A percentile compares a stretch with the other conserved stretches of the same genome.
Conservation (phyloP, 148 eudicot genomes). For the Simmondsia chinensis region DNA sequence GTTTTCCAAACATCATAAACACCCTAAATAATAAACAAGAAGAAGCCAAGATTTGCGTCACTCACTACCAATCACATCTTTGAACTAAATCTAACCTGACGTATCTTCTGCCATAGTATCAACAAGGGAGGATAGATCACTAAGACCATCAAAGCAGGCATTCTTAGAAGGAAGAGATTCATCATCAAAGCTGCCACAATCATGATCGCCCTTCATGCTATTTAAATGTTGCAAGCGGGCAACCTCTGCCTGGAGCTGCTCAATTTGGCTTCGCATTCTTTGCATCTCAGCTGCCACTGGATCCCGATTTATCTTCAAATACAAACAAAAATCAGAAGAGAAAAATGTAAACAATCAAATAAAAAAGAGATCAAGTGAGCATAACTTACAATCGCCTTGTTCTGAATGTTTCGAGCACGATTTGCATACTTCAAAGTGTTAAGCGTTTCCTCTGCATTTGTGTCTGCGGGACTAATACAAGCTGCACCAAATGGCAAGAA, state of each 20-base stretch:
- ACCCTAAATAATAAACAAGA: no score
- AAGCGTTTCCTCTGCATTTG: constrained; percentile 92
- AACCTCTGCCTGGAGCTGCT: constrained; percentile 86
- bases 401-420: constrained; percentile 97
- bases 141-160: constrained; percentile 12
- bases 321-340: constrained; percentile 5
- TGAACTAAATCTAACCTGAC: constrained; percentile 16
- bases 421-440: constrained; percentile 97
- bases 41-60: not conserved
- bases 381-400: constrained; percentile 84
- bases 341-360: not conserved
- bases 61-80: not conserved
- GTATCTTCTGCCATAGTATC: constrained; percentile 27
- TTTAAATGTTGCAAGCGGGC: constrained; percentile 34
- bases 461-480: constrained; percentile 96
- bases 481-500: constrained; percentile 30
- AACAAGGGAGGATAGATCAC: constrained; percentile 32
- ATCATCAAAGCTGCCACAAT: constrained; percentile 47
- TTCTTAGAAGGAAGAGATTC: constrained; percentile 43
- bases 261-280: constrained; percentile 86
- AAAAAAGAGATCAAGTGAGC: not conserved
- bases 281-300: constrained; percentile 89
- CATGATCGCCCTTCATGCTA: constrained; percentile 24
- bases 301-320: constrained; percentile 79
- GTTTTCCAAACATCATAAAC: no score